These are phyloP conservation scores for Colletotrichum australisinense DNA, from an alignment of 2,329 filamentous ascomycete species.

Conservation along the genomic window DNA sequence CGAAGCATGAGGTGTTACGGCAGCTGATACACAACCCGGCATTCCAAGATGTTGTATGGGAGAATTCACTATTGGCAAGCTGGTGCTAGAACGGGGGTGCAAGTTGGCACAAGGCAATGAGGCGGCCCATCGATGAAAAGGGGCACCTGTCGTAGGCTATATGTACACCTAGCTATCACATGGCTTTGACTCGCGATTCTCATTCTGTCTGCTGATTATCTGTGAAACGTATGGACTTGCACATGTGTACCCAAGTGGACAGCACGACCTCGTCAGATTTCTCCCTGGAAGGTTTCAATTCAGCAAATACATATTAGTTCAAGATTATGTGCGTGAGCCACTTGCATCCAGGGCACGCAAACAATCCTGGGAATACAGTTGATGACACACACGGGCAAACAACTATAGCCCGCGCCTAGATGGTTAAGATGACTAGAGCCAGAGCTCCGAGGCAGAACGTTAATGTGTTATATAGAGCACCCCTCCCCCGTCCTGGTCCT, in stretches of 20 bases:
- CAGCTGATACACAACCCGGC: constrained; percentile 7
- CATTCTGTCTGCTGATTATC: background rate
- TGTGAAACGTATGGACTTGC: background rate
- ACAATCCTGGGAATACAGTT: background rate
- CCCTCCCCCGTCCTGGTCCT: background rate
- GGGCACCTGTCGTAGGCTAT: constrained; percentile 29
- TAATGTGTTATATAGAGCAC: background rate
- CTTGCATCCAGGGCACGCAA: background rate
- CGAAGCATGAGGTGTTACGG: background rate
- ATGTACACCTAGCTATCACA: constrained; percentile 33
- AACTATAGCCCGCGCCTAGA: background rate
- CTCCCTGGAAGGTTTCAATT: background rate
- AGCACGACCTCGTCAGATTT: background rate
- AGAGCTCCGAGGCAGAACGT: background rate
- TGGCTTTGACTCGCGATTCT: constrained; percentile 17
- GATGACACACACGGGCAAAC: background rate
- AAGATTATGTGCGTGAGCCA: background rate
- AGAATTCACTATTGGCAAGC: background rate
- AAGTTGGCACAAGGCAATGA: constrained; percentile 15
- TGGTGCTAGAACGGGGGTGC: background rate
- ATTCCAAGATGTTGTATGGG: constrained; percentile 14
- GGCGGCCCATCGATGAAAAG: background rate
- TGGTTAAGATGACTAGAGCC: too few relatives aligned
- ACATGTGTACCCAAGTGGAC: background rate
- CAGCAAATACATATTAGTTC: background rate